These are phyloP conservation scores for Trichoderma sp. DNA, from an alignment of 2,329 filamentous ascomycete genomes.

Conservation along the genomic window DNA sequence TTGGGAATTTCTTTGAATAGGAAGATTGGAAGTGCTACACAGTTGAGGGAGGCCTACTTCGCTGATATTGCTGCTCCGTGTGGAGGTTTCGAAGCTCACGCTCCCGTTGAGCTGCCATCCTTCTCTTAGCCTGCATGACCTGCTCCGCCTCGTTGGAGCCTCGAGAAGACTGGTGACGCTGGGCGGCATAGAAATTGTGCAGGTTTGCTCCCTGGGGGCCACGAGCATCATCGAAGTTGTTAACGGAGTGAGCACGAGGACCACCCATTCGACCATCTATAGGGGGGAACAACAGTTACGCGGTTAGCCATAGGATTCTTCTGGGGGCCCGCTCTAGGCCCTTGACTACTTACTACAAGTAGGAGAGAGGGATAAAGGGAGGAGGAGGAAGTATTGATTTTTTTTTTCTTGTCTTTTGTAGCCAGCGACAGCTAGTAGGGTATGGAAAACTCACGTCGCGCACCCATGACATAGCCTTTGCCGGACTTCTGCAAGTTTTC, in stretches of 20 bases:
- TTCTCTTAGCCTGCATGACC: slow-evolving; percentile 98
- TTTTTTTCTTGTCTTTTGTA: neutral
- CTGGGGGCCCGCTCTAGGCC: slow-evolving; percentile 11
- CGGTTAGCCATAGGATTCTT: slow-evolving; percentile 9
- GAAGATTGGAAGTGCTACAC: slow-evolving; percentile 55
- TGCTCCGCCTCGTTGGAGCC: slow-evolving; percentile 89
- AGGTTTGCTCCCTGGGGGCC: slow-evolving; percentile 69
- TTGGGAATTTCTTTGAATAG: slow-evolving; percentile 29
- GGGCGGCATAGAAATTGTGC: slow-evolving; percentile 90
- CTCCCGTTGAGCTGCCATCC: slow-evolving; percentile 98
- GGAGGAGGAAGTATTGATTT: neutral
- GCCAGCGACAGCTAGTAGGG: neutral
- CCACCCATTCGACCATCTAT: slow-evolving; percentile 68
- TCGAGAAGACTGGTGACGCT: slow-evolving; percentile 84
- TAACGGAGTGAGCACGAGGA: slow-evolving; percentile 77
- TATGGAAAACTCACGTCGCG: slow-evolving; percentile 72
- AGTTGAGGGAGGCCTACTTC: slow-evolving; percentile 87
- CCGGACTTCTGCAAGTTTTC: slow-evolving; percentile 97
- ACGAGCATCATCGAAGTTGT: slow-evolving; percentile 74
- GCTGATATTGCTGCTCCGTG: slow-evolving; percentile 99
- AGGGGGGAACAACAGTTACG: neutral
- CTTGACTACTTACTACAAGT: neutral
- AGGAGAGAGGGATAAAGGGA: neutral
- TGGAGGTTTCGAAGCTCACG: slow-evolving; percentile 99
- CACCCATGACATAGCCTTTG: slow-evolving; percentile 74